phyloP scores from a whole-genome alignment of 139 green algal species.

The Ettlia oleoabundans region DNA sequence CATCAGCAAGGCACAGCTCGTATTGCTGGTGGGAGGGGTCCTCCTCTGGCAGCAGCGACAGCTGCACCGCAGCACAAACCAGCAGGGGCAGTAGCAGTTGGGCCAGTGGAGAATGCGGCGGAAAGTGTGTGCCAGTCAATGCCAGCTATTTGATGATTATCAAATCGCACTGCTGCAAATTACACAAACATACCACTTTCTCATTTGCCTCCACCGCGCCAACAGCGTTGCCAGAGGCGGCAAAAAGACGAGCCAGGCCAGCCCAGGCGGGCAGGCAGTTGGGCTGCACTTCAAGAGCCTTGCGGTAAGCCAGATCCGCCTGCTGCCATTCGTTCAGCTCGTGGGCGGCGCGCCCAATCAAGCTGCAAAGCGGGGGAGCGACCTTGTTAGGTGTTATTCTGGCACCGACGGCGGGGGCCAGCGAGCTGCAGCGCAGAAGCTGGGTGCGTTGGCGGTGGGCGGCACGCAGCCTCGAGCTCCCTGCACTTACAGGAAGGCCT shows the following conservation, averaged over 20 bases:
- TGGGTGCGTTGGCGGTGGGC: too few species aligned
- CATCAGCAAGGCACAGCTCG: slow-evolving; percentile 17
- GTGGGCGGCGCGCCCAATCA: slow-evolving; percentile 73
- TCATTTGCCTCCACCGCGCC: slow-evolving; percentile 39
- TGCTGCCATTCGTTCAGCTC: slow-evolving; percentile 61
- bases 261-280: slow-evolving; percentile 66
- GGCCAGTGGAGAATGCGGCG: not conserved
- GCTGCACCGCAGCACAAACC: slow-evolving; percentile 6
- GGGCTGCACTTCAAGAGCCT: slow-evolving; percentile 57
- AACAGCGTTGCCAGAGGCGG: slow-evolving; percentile 38
- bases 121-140: not conserved
- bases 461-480: too few species aligned
- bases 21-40: slow-evolving; percentile 24
- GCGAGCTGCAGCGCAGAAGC: too few species aligned
- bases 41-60: slow-evolving; percentile 47
- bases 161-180: too few species aligned
- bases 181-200: too few species aligned
- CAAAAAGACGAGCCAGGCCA: slow-evolving; percentile 70
- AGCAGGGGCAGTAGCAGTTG: not conserved
- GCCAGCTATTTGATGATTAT: not conserved
- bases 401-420: too few species aligned
- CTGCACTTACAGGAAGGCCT: slow-evolving; percentile 71
- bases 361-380: slow-evolving; percentile 50
- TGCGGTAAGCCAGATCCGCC: slow-evolving; percentile 63
- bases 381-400: too few species aligned